Conservation (phyloP, 192 early-diverging fungal species). For the Linnemannia zychae region DNA sequence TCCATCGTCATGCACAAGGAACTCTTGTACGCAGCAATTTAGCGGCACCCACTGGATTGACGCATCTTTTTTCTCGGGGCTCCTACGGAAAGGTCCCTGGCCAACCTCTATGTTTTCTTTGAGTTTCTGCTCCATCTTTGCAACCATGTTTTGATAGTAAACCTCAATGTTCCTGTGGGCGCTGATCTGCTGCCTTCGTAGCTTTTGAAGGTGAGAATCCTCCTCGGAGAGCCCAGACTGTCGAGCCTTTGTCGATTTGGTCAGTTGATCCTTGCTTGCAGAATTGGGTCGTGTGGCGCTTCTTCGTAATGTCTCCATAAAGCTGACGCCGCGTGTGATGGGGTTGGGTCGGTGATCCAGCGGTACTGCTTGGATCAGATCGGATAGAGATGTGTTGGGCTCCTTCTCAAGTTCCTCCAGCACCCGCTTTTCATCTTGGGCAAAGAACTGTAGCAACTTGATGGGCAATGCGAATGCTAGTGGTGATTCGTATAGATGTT, state of each 20-base stretch:
- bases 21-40: slow-evolving; percentile 49
- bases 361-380: slow-evolving; percentile 46
- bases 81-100: slow-evolving; percentile 45
- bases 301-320: slow-evolving; percentile 37
- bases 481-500: slow-evolving; percentile 46
- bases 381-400: slow-evolving; percentile 25
- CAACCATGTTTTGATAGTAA: slow-evolving; percentile 37
- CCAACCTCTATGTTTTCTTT: slow-evolving; percentile 43
- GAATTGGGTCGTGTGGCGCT: not conserved
- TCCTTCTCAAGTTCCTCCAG: slow-evolving; percentile 45
- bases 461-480: slow-evolving; percentile 37
- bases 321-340: slow-evolving; percentile 40
- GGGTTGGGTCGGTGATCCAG: slow-evolving; percentile 50
- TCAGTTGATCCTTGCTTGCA: not conserved
- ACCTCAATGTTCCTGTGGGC: slow-evolving; percentile 44
- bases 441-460: slow-evolving; percentile 38
- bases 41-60: slow-evolving; percentile 44
- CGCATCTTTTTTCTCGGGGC: slow-evolving; percentile 50
- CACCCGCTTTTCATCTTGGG: slow-evolving; percentile 36
- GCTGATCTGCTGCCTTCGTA: slow-evolving; percentile 45
- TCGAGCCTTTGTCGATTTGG: slow-evolving; percentile 24
- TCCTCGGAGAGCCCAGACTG: slow-evolving; percentile 31
- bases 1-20: slow-evolving; percentile 45
- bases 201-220: slow-evolving; percentile 44
- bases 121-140: slow-evolving; percentile 40